Evolutionary conservation across 2,329 filamentous ascomycete genomes (phyloP).

Genomic region (Passalora sequoiae): DNA sequence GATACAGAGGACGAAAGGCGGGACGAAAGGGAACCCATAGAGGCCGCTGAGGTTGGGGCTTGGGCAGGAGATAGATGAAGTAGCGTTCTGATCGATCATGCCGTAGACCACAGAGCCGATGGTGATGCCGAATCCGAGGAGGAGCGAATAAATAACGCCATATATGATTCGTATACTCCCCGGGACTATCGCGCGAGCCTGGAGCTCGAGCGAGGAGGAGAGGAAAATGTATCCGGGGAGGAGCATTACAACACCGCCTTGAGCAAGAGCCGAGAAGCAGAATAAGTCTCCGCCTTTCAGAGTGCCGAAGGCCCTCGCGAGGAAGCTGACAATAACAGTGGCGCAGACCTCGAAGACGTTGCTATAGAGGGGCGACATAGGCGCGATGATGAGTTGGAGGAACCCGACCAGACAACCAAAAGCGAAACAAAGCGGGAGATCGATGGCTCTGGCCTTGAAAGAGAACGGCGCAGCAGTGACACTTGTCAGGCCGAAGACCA

Average conservation of each 20-base stretch:
- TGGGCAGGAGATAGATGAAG: constrained; percentile 39
- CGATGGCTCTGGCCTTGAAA: constrained; percentile 70
- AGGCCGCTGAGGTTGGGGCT: constrained; percentile 49
- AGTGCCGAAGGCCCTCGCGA: constrained; percentile 47
- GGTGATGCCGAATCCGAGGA: constrained; percentile 50
- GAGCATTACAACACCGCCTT: constrained; percentile 48
- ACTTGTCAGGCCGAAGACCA: constrained; percentile 70
- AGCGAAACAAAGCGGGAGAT: constrained; percentile 70
- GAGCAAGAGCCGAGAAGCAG: constrained; percentile 49
- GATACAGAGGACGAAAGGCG: constrained; percentile 66
- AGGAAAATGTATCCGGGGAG: constrained; percentile 49
- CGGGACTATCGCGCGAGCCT: constrained; percentile 46
- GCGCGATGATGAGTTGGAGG: constrained; percentile 68
- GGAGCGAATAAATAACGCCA: constrained; percentile 50
- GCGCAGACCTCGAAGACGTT: constrained; percentile 49
- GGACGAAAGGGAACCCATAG: constrained; percentile 64
- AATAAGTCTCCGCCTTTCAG: constrained; percentile 41
- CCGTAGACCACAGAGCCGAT: constrained; percentile 48
- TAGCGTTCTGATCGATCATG: constrained; percentile 45
- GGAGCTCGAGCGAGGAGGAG: constrained; percentile 47
- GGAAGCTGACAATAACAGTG: constrained; percentile 47
- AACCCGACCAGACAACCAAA: constrained; percentile 69
- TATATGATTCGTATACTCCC: constrained; percentile 51
- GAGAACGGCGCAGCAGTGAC: constrained; percentile 74
- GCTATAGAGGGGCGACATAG: constrained; percentile 64